Percentiles rank a stretch among this genome's conserved stretches.
Evolutionary conservation across 495 filamentous ascomycete species (phyloP).

Genomic region (Talaromyces wortmannii): DNA sequence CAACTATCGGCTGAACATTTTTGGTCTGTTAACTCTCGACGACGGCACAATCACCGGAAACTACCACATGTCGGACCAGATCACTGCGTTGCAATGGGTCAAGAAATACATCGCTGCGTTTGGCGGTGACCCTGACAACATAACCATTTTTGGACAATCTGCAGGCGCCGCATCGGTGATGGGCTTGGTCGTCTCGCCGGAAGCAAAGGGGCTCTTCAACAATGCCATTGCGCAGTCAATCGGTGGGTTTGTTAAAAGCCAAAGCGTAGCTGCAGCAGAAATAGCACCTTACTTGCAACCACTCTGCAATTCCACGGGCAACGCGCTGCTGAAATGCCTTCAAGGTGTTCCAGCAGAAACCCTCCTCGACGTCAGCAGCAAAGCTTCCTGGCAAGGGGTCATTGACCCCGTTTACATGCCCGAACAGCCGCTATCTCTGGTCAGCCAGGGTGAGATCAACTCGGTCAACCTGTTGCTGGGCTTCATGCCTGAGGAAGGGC

Average conservation of each 20-base stretch:
- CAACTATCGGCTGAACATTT: constrained; percentile 36
- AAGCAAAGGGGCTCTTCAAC: constrained; percentile 23
- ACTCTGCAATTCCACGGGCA: background rate
- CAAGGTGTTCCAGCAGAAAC: background rate
- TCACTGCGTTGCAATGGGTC: constrained; percentile 41
- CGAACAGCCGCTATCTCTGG: background rate
- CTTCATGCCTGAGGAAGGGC: constrained; percentile 3
- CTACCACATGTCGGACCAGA: constrained; percentile 32
- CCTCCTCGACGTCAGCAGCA: constrained; percentile 1
- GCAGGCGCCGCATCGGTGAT: constrained; percentile 51
- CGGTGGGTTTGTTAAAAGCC: background rate
- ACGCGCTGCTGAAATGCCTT: background rate
- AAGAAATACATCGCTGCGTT: constrained; percentile 42
- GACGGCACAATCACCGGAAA: constrained; percentile 23
- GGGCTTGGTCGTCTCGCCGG: constrained; percentile 34
- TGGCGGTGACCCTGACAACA: constrained; percentile 39
- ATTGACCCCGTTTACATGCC: background rate
- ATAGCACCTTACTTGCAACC: background rate
- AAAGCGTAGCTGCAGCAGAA: background rate
- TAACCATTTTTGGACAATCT: constrained; percentile 46
- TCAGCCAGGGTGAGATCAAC: background rate
- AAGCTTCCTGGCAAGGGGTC: background rate
- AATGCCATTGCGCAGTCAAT: constrained; percentile 21
- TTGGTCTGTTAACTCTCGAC: constrained; percentile 30
- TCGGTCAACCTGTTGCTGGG: background rate